Conservation (phyloP, 768 basidiomycete species). For the Suillus americanus region DNA sequence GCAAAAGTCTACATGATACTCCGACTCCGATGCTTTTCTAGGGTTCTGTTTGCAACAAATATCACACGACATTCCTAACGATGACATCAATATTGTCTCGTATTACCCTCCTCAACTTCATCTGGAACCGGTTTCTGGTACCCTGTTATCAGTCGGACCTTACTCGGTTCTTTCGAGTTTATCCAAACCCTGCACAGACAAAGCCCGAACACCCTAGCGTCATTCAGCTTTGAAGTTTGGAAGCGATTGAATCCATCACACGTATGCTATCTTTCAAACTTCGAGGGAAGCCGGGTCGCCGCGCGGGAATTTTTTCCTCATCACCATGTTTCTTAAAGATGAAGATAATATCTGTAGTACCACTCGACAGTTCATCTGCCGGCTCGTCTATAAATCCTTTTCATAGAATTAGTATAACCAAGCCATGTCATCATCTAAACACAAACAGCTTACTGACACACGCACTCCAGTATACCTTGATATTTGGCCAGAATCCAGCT, state of each 20-base stretch:
- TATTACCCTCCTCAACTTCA: too few species aligned
- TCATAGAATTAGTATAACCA: slow-evolving; percentile 10
- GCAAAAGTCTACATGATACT: too few species aligned
- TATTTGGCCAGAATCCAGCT: slow-evolving; percentile 25
- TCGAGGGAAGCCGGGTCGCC: slow-evolving; percentile 21
- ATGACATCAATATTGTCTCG: too few species aligned
- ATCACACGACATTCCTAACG: too few species aligned
- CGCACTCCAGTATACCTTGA: slow-evolving; percentile 34
- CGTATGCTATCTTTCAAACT: slow-evolving; percentile 31
- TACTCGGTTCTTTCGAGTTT: too few species aligned
- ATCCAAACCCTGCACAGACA: too few species aligned
- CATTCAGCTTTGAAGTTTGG: slow-evolving; percentile 32
- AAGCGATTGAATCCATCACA: slow-evolving; percentile 34
- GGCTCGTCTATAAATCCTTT: slow-evolving; percentile 10
- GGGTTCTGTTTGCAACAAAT: too few species aligned
- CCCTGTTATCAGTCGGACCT: too few species aligned
- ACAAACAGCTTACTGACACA: slow-evolving; percentile 22
- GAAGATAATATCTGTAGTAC: not conserved
- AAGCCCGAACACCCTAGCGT: slow-evolving; percentile 1
- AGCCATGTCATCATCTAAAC: slow-evolving; percentile 23
- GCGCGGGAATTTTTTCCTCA: slow-evolving; percentile 15
- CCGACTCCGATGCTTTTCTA: too few species aligned
- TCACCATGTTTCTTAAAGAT: slow-evolving; percentile 11
- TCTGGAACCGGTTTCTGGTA: too few species aligned
- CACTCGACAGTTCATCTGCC: too few species aligned